Percentiles rank a stretch among this genome's conserved stretches.
Conservation (phyloP, 768 basidiomycete genomes). For the Termitomyces bulborhizus region DNA sequence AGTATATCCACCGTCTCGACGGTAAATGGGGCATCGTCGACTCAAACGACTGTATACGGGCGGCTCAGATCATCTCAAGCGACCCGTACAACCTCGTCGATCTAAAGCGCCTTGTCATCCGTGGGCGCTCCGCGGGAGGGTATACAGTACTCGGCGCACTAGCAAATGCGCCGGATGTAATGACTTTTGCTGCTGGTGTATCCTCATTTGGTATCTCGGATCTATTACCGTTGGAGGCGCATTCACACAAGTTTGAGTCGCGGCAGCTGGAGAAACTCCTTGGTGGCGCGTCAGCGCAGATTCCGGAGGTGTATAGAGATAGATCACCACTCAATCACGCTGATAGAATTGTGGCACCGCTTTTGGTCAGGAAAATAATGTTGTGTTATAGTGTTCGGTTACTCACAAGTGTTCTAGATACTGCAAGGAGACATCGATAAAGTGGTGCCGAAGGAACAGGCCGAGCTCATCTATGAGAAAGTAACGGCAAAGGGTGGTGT, state of each 20-base stretch:
- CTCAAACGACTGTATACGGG: constrained; percentile 57
- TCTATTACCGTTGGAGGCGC: constrained; percentile 44
- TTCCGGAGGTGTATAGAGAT: constrained; percentile 52
- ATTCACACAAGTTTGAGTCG: constrained; percentile 71
- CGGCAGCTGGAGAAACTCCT: constrained; percentile 54
- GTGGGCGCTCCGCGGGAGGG: constrained; percentile 71
- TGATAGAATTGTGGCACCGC: constrained; percentile 52
- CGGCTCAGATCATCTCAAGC: constrained; percentile 42
- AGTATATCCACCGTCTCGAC: constrained; percentile 56
- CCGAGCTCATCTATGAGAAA: constrained; percentile 48
- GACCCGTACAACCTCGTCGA: constrained; percentile 53
- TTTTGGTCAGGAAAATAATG: constrained; percentile 42
- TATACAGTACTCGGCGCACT: constrained; percentile 54
- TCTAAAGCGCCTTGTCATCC: constrained; percentile 54
- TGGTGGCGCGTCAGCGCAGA: constrained; percentile 49
- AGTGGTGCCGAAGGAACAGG: constrained; percentile 65
- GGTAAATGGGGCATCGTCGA: constrained; percentile 74
- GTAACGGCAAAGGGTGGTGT: constrained; percentile 44
- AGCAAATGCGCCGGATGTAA: constrained; percentile 31
- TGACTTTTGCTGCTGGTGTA: constrained; percentile 56
- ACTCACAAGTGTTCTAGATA: constrained; percentile 32
- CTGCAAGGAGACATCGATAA: constrained; percentile 61
- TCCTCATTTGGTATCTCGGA: constrained; percentile 69
- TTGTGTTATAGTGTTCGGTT: neutral
- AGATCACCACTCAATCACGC: constrained; percentile 62